These are phyloP conservation scores for Kuraishia piskuri DNA, from an alignment of 805 yeast genomes.

Conservation along the genomic window DNA sequence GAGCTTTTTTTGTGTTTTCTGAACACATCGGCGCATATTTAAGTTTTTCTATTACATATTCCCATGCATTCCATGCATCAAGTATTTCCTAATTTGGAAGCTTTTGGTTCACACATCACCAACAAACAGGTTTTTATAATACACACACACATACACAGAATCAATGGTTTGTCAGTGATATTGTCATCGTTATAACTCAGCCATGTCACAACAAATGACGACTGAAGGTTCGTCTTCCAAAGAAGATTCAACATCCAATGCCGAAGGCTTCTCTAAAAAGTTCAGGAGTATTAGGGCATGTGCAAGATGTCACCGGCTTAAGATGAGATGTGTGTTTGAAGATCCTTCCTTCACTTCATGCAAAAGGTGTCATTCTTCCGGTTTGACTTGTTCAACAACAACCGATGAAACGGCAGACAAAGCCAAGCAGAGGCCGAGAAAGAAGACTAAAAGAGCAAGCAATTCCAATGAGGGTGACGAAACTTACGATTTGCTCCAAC, in stretches of 20 bases:
- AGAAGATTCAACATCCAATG: not conserved
- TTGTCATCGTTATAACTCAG: too few species aligned
- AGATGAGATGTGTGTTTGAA: slow-evolving; percentile 43
- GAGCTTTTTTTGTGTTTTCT: too few species aligned
- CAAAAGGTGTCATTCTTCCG: slow-evolving; percentile 34
- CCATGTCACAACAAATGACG: not conserved
- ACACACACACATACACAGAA: too few species aligned
- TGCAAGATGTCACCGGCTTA: slow-evolving; percentile 45
- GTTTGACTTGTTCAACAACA: slow-evolving; percentile 38
- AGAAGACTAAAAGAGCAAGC: slow-evolving; percentile 12
- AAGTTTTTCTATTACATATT: not conserved
- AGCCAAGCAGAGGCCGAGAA: slow-evolving; percentile 27
- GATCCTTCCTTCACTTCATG: slow-evolving; percentile 36
- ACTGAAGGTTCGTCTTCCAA: not conserved
- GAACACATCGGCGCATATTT: not conserved
- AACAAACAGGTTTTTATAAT: too few species aligned
- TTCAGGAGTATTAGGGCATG: slow-evolving; percentile 44
- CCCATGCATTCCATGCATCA: not conserved
- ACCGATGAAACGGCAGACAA: slow-evolving; percentile 39
- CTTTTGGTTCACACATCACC: too few species aligned
- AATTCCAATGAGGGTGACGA: not conserved
- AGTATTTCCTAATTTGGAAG: not conserved
- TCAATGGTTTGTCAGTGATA: too few species aligned
- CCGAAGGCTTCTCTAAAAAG: slow-evolving; percentile 28
- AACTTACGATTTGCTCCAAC: not conserved